Percentiles rank a stretch among this genome's conserved stretches.
Conservation (phyloP, 495 filamentous ascomycete species). For the Talaromyces borbonicus region DNA sequence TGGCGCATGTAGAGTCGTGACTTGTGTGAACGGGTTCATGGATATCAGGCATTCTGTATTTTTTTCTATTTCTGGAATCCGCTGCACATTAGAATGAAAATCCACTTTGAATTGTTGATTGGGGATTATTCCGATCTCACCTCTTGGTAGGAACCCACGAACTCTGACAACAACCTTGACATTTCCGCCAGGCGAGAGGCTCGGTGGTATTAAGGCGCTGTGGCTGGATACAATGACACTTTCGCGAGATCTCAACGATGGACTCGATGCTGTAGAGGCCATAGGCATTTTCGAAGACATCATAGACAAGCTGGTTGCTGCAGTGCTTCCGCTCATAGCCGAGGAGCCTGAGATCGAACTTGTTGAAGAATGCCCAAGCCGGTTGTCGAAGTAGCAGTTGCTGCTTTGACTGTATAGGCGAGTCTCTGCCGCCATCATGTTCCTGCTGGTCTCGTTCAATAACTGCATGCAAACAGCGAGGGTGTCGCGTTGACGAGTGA, state of each 20-base stretch:
- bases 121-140: slow-evolving; percentile 45
- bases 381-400: slow-evolving; percentile 14
- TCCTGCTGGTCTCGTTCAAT: slow-evolving; percentile 36
- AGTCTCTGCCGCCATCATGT: slow-evolving; percentile 46
- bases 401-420: slow-evolving; percentile 43
- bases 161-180: slow-evolving; percentile 92
- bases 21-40: slow-evolving; percentile 81
- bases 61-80: slow-evolving; percentile 59
- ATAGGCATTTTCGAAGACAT: slow-evolving; percentile 51
- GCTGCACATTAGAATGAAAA: not conserved
- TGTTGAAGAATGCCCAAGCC: slow-evolving; percentile 44
- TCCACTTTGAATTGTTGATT: not conserved
- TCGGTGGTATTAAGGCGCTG: slow-evolving; percentile 22
- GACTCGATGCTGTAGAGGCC: slow-evolving; percentile 42
- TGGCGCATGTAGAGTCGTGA: slow-evolving; percentile 58
- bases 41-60: slow-evolving; percentile 73
- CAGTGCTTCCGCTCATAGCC: slow-evolving; percentile 43
- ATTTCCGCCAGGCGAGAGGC: slow-evolving; percentile 57
- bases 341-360: slow-evolving; percentile 43
- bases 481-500: slow-evolving; percentile 35
- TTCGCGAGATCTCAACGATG: slow-evolving; percentile 64
- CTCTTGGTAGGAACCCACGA: slow-evolving; percentile 78
- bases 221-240: slow-evolving; percentile 38
- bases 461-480: slow-evolving; percentile 36
- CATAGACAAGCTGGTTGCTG: slow-evolving; percentile 38